Conservation (phyloP, 345 rosid genomes). For the Linum trigynum region DNA sequence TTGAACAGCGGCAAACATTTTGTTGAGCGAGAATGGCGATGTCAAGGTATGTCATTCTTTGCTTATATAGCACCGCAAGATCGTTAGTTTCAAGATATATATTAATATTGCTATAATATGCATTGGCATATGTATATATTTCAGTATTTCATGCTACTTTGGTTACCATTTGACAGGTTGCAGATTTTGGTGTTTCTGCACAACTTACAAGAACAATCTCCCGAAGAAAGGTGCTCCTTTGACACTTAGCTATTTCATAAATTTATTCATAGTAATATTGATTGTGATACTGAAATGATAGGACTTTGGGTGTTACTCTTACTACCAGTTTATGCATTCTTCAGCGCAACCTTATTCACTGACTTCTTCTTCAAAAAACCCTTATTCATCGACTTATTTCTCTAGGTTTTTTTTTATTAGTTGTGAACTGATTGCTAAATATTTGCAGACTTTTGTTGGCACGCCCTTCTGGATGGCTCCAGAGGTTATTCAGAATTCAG, state of each 20-base stretch:
- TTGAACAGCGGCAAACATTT: slow-evolving; percentile 90
- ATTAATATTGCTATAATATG: slow-evolving; percentile 1
- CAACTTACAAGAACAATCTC: slow-evolving; percentile 98
- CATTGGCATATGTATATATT: slow-evolving; percentile 11
- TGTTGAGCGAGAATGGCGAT: slow-evolving; percentile 89
- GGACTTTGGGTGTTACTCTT: neutral
- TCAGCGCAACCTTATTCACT: neutral
- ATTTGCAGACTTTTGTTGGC: slow-evolving; percentile 93
- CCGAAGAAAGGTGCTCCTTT: slow-evolving; percentile 75
- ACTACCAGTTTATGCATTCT: neutral
- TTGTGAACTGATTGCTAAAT: slow-evolving; percentile 32
- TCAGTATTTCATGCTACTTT: slow-evolving; percentile 20
- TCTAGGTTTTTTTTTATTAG: neutral
- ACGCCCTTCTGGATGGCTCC: slow-evolving; percentile 99
- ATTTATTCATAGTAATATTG: neutral
- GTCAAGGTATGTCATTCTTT: slow-evolving; percentile 63
- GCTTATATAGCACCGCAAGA: slow-evolving; percentile 6
- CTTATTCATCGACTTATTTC: neutral
- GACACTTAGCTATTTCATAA: neutral
- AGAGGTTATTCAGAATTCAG: slow-evolving; percentile 96
- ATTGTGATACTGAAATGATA: neutral
- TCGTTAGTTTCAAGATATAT: slow-evolving; percentile 5
- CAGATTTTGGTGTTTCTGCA: slow-evolving; percentile 99
- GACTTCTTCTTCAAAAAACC: neutral
- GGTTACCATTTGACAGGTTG: slow-evolving; percentile 55